Base-by-base conservation (phyloP, 202 grass and related monocot genomes). In the Panicum virgatum region DNA sequence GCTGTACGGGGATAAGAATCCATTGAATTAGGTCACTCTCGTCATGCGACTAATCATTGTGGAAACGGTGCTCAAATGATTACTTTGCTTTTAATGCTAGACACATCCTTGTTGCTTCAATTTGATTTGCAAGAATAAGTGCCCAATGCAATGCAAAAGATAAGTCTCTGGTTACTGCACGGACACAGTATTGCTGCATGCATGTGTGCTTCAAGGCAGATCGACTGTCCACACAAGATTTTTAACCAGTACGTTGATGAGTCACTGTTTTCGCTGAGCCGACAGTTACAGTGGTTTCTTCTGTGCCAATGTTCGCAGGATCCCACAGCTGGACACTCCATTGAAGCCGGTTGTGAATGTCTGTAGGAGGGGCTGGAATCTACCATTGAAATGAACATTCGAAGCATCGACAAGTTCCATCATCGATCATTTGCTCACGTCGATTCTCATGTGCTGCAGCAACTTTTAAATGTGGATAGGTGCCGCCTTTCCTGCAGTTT, bases 1-100 rank as follows among this genome's bases (percentile, higher is more conserved):
- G 42, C 9, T 39, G 54, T 73, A 20, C 29, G 20, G 60, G 42
- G 13, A 73, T 63, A 52, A 62, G 57, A 16, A 43, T 27, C 30
- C 65, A 75, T 46, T 30, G n/a, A 74, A 57, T 58, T 50, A 53
- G 78, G 51, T 13, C 48, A 75, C 12, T 56, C 53, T 75, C 51
- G 26, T 58, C 72, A 75, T 59, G 29, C 3, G 5, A 7, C 57
- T 47, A 61, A 61, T 84, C 18, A 84, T 79, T 74, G 60, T 26
- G 20, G 66, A 51, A 79, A 27, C 34, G 75, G 54, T 22, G 81
- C 29, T 9, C 86, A 68, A 83, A 88, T 88, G 76, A 69, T 88
- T 88, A 40, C 59, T 73, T 22, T 40, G 46, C 51, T 58, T 67
- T 73, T 30, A 57, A 54, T 54, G 25, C 29, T 73, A 72, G 58